phyloP scores from a whole-genome alignment of 148 eudicot species.

The Arctostaphylos glauca region DNA sequence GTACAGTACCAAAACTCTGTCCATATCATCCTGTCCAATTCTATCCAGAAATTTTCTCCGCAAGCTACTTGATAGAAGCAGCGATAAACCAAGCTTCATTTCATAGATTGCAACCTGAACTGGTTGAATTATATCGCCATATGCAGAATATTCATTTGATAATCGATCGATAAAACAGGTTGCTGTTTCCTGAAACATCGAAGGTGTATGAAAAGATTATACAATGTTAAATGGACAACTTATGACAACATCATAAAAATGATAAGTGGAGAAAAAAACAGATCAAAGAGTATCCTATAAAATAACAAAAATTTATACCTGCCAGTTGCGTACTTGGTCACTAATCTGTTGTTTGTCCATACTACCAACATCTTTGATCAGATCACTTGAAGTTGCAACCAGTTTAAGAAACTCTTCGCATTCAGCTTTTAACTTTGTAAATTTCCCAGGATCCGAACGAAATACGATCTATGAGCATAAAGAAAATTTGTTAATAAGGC shows the following conservation, averaged over 20 bases:
- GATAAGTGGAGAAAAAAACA: not conserved
- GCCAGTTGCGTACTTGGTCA: slow-evolving; percentile 61
- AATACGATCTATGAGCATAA: slow-evolving; percentile 52
- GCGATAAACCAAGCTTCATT: slow-evolving; percentile 79
- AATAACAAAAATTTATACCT: slow-evolving; percentile 41
- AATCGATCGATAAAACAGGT: slow-evolving; percentile 62
- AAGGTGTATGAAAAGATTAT: not conserved
- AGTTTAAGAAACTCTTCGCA: slow-evolving; percentile 56
- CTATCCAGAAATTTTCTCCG: slow-evolving; percentile 39
- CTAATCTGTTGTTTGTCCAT: slow-evolving; percentile 29
- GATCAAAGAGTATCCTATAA: not conserved
- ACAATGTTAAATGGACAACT: not conserved
- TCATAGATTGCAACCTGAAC: slow-evolving; percentile 89
- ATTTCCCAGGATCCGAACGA: slow-evolving; percentile 70
- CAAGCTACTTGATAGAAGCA: slow-evolving; percentile 53
- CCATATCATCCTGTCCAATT: slow-evolving; percentile 41
- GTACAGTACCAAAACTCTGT: slow-evolving; percentile 49
- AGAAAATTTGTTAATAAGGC: slow-evolving; percentile 9
- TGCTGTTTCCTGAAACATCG: slow-evolving; percentile 59
- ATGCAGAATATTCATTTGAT: slow-evolving; percentile 62
- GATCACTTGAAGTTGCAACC: slow-evolving; percentile 24
- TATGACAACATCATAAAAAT: not conserved
- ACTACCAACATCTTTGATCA: slow-evolving; percentile 23
- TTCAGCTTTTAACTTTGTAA: slow-evolving; percentile 58
- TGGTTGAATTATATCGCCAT: slow-evolving; percentile 76